Base-by-base conservation (phyloP, 2,329 filamentous ascomycete species). In the Neocucurbitaria cava region DNA sequence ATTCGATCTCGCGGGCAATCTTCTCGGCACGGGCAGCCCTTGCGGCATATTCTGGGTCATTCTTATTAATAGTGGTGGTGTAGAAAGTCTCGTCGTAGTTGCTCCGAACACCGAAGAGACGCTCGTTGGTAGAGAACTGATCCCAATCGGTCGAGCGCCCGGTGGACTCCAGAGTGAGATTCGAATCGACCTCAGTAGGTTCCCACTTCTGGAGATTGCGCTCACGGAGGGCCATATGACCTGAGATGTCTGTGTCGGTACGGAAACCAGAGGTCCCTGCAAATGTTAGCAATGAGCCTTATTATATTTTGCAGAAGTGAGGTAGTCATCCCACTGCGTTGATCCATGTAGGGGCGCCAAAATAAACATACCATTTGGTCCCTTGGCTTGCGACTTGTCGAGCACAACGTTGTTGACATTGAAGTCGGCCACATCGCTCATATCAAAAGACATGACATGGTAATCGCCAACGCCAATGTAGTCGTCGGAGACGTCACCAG, bases 71-170 rank as follows among this genome's bases (percentile, higher is more conserved):
- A 36, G 86, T 80, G 9, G 95, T 99, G 1, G 95, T 99, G 78
- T 99, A 99, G 39, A 95, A 87, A 65, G 91, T 92, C 77, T 98
- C 95, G 70, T 98, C 88, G 73, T 98, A 99, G 67, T 92, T 92
- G 47, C 90, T 95, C 76, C 87, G 91, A 35, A 96, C 79, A 31
- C 95, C 95, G 71, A 96, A 98, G 26, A 92, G 86, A 51, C 87
- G 84, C 77, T 96, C 91, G 70, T 98, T 98, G 59, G 85, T 88
- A 53, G 91, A 90, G 70, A 99, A 99, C 75, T 99, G 95, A 73
- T 99, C 94, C 95, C 95, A 99, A 9, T 78, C 80, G 6, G 57
- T 49, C 52, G 70, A 53, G 41, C 62, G 65, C 24, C 70, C 74
- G 15, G 68, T 69, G 23, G 76, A 85, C 67, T 95, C 92, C 21